These are phyloP conservation scores for Claviceps sorghi DNA, from an alignment of 2,329 filamentous ascomycete genomes.

Conservation along the genomic window DNA sequence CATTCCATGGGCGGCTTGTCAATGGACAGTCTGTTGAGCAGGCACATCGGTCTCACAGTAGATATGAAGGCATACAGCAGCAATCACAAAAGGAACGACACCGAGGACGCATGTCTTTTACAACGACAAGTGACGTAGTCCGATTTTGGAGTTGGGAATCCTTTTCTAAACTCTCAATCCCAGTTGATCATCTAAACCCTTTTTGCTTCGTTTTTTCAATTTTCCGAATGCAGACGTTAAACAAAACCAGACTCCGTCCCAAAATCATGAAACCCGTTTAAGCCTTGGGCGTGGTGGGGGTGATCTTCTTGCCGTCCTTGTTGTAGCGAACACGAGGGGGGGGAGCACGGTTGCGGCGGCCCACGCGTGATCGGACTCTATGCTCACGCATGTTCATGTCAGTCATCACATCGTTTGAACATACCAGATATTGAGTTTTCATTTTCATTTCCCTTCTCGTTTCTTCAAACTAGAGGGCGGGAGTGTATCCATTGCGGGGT, in stretches of 20 bases:
- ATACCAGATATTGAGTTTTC: slow-evolving; percentile 10
- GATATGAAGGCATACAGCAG: not conserved
- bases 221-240: slow-evolving; percentile 21
- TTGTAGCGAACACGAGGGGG: slow-evolving; percentile 98
- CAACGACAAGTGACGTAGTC: slow-evolving; percentile 10
- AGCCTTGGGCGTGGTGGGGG: slow-evolving; percentile 46
- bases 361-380: slow-evolving; percentile 92
- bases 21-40: not conserved
- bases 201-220: slow-evolving; percentile 14
- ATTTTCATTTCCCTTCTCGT: not conserved
- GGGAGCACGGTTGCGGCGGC: slow-evolving; percentile 96
- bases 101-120: not conserved
- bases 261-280: slow-evolving; percentile 18
- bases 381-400: slow-evolving; percentile 17
- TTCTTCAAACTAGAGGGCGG: not conserved
- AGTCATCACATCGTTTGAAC: slow-evolving; percentile 10
- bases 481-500: slow-evolving; percentile 22
- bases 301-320: slow-evolving; percentile 99
- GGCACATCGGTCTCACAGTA: not conserved
- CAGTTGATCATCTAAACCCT: slow-evolving; percentile 22
- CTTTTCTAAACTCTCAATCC: slow-evolving; percentile 14
- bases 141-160: slow-evolving; percentile 12
- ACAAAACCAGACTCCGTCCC: slow-evolving; percentile 24
- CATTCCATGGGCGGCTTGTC: too few relatives aligned
- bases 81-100: not conserved